These are phyloP conservation scores for Tilletia indica DNA, from an alignment of 1,284 basidiomycete species.

Conservation along the genomic window DNA sequence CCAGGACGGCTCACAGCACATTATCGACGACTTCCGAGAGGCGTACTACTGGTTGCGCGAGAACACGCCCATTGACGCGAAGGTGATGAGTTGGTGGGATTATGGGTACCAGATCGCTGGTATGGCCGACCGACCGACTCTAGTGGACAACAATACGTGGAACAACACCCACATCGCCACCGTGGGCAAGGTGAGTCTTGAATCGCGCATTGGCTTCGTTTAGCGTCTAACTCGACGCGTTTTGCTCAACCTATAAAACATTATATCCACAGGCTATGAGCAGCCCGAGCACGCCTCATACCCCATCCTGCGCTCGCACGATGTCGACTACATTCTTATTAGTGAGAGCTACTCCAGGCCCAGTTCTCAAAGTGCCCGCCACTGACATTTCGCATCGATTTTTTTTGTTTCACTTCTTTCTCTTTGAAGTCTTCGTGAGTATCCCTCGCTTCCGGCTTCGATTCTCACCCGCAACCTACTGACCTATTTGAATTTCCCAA, in stretches of 20 bases:
- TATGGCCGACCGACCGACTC: conserved; percentile 93
- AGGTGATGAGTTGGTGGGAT: conserved; percentile 99
- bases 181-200: conserved; percentile 35
- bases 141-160: conserved; percentile 99
- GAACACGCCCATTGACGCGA: conserved; percentile 85
- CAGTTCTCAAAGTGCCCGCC: neutral
- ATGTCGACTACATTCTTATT: conserved; percentile 94
- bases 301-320: conserved; percentile 92
- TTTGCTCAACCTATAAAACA: conserved; percentile 68
- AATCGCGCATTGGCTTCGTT: neutral
- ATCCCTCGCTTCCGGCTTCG: neutral
- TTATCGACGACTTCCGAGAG: conserved; percentile 99
- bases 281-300: conserved; percentile 90
- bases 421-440: conserved; percentile 60
- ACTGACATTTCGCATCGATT: no score
- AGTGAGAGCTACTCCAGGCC: conserved; percentile 52
- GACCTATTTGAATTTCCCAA: neutral
- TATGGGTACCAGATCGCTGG: conserved; percentile 99
- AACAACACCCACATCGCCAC: conserved; percentile 73
- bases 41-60: conserved; percentile 99
- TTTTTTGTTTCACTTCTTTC: neutral
- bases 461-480: neutral
- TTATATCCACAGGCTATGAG: conserved; percentile 73
- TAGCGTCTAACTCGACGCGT: conserved; percentile 66
- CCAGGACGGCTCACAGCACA: conserved; percentile 84